Percentiles rank a stretch among this genome's conserved stretches.
Evolutionary conservation across 352 stramenopile species (phyloP).

Genomic region (Aphanomyces euteiches): DNA sequence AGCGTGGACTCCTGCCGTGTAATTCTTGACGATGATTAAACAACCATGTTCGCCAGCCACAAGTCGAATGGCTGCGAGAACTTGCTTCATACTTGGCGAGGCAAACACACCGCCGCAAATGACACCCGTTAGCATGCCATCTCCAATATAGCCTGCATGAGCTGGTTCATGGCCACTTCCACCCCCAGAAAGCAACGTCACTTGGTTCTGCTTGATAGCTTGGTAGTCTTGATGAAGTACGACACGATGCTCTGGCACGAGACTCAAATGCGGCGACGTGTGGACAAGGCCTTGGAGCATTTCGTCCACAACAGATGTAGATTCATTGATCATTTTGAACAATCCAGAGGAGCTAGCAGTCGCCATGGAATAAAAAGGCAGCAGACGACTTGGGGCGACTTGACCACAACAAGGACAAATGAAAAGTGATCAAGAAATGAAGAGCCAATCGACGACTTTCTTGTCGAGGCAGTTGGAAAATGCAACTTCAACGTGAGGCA

Average conservation of each 20-base stretch:
- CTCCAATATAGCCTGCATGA: conserved; percentile 95
- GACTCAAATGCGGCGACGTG: conserved; percentile 61
- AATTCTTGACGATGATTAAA: conserved; percentile 98
- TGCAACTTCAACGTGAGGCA: too few relatives aligned
- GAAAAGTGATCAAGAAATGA: too few relatives aligned
- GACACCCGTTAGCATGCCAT: conserved; percentile 94
- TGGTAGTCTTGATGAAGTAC: conserved; percentile 71
- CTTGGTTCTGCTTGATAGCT: conserved; percentile 57
- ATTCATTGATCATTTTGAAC: conserved; percentile 28
- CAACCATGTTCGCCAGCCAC: conserved; percentile 77
- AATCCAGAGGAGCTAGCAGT: too few relatives aligned
- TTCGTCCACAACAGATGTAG: conserved; percentile 44
- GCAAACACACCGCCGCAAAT: conserved; percentile 97
- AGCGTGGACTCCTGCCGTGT: conserved; percentile 60
- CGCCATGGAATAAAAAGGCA: too few relatives aligned
- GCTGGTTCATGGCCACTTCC: conserved; percentile 92
- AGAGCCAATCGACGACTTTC: too few relatives aligned
- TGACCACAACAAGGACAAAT: too few relatives aligned
- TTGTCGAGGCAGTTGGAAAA: too few relatives aligned
- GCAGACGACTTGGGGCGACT: too few relatives aligned
- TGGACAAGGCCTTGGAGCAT: conserved; percentile 74
- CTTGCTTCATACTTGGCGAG: conserved; percentile 89
- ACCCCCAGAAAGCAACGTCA: conserved; percentile 72
- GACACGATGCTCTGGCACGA: conserved; percentile 56
- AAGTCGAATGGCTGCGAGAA: conserved; percentile 94